Evolutionary conservation across 2,329 filamentous ascomycete genomes (phyloP).

Genomic region (Scedosporium apiospermum): DNA sequence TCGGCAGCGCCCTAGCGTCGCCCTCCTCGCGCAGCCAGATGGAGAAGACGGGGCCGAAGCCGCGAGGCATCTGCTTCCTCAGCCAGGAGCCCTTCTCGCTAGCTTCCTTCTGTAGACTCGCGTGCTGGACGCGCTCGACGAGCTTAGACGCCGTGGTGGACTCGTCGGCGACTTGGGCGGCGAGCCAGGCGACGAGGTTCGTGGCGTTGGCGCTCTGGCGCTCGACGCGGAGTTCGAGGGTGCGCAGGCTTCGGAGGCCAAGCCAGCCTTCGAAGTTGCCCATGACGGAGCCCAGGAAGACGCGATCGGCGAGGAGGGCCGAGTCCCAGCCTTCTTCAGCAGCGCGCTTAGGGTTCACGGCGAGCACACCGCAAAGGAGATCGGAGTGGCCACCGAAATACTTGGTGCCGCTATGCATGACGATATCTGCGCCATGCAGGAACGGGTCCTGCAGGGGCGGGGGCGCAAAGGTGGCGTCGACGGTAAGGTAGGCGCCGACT

Average conservation of each 20-base stretch:
- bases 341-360: constrained; percentile 42
- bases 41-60: constrained; percentile 82
- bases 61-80: constrained; percentile 78
- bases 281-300: constrained; percentile 76
- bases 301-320: constrained; percentile 55
- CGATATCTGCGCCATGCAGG: constrained; percentile 65
- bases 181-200: constrained; percentile 63
- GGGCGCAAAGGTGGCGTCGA: constrained; percentile 89
- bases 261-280: constrained; percentile 89
- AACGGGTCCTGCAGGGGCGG: constrained; percentile 86
- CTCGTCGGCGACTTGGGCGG: constrained; percentile 29
- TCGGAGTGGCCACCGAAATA: constrained; percentile 95
- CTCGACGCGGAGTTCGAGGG: constrained; percentile 71
- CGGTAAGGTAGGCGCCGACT: constrained; percentile 65
- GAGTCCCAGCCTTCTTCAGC: constrained; percentile 45
- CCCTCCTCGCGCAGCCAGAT: constrained; percentile 53
- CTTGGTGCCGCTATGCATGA: constrained; percentile 93
- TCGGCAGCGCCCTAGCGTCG: constrained; percentile 61
- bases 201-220: constrained; percentile 66
- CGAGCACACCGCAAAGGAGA: constrained; percentile 78
- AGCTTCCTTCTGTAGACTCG: constrained; percentile 63
- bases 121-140: constrained; percentile 60
- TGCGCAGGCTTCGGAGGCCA: constrained; percentile 75
- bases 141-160: constrained; percentile 26
- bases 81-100: constrained; percentile 59